Percentiles rank a stretch among this genome's conserved stretches.
Conservation (phyloP, 2,329 filamentous ascomycete species). For the Cytospora schulzeri region DNA sequence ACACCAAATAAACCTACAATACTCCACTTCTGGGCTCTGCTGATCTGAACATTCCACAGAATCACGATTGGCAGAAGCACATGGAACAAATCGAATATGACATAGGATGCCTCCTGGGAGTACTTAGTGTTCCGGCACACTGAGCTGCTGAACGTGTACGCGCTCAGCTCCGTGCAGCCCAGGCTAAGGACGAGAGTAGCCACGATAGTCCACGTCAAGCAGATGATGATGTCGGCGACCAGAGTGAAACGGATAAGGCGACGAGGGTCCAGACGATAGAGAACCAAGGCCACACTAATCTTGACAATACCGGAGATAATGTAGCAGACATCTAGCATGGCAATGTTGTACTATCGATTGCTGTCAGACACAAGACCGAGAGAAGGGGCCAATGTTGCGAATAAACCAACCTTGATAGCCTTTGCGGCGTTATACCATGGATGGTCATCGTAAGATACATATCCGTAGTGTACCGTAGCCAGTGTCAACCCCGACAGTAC, state of each 20-base stretch:
- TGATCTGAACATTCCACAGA: slow-evolving; percentile 25
- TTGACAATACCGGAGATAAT: slow-evolving; percentile 24
- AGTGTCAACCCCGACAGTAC: slow-evolving; percentile 13
- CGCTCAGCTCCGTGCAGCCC: slow-evolving; percentile 17
- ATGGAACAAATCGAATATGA: slow-evolving; percentile 21
- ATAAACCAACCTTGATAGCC: not conserved
- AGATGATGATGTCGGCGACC: slow-evolving; percentile 22
- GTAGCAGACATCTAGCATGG: slow-evolving; percentile 24
- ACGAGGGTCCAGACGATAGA: slow-evolving; percentile 25
- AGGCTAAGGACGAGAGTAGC: slow-evolving; percentile 20
- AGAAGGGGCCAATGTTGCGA: fast-evolving
- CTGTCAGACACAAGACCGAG: not conserved
- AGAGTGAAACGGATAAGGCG: slow-evolving; percentile 12
- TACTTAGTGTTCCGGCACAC: slow-evolving; percentile 24
- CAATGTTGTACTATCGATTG: slow-evolving; percentile 6
- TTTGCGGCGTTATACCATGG: slow-evolving; percentile 4
- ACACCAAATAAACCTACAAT: slow-evolving; percentile 23
- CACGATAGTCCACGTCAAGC: slow-evolving; percentile 18
- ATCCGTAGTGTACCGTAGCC: not conserved
- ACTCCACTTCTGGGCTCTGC: slow-evolving; percentile 15
- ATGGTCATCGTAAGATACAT: not conserved
- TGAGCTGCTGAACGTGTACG: not conserved
- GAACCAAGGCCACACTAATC: slow-evolving; percentile 24
- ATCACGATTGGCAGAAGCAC: slow-evolving; percentile 24
- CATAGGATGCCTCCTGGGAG: slow-evolving; percentile 23